Evolutionary conservation across 2,329 filamentous ascomycete species (phyloP).

Genomic region (Beauveria pseudobassiana): DNA sequence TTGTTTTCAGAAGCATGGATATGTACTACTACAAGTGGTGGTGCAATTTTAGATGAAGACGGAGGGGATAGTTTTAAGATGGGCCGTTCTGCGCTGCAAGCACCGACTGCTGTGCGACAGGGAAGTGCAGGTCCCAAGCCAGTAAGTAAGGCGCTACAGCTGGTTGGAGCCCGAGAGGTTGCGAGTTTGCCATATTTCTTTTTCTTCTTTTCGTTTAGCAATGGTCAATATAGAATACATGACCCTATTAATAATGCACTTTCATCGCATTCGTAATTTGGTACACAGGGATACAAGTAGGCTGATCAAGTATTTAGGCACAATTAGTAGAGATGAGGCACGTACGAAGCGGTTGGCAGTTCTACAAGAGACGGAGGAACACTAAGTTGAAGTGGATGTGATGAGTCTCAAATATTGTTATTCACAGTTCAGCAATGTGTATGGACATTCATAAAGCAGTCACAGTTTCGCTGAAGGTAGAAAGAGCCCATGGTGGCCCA

Average conservation of each 20-base stretch:
- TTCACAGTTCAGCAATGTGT: conserved; percentile 27
- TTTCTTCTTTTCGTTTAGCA: conserved; percentile 18
- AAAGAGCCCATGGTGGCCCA: not conserved
- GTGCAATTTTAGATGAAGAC: not conserved
- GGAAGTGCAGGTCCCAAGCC: conserved; percentile 17
- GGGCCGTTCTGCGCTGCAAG: not conserved
- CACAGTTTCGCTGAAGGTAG: not conserved
- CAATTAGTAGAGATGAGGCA: too few species aligned
- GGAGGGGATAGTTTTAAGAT: not conserved
- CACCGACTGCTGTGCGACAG: conserved; percentile 46
- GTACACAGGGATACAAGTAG: not conserved
- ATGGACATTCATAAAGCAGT: conserved; percentile 12
- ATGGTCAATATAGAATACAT: conserved; percentile 3
- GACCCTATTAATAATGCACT: not conserved
- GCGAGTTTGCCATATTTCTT: conserved; percentile 21
- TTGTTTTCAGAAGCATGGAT: not conserved
- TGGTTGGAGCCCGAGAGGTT: not conserved
- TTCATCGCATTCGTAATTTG: not conserved
- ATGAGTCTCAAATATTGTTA: conserved; percentile 20
- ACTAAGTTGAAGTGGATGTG: not conserved
- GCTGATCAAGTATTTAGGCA: too few species aligned
- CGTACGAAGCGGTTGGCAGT: too few species aligned
- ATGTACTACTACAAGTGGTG: not conserved
- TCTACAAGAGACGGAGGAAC: too few species aligned
- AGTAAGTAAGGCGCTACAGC: not conserved